These are phyloP conservation scores for Quercus robur DNA, from an alignment of 306 rosid species.

Conservation along the genomic window DNA sequence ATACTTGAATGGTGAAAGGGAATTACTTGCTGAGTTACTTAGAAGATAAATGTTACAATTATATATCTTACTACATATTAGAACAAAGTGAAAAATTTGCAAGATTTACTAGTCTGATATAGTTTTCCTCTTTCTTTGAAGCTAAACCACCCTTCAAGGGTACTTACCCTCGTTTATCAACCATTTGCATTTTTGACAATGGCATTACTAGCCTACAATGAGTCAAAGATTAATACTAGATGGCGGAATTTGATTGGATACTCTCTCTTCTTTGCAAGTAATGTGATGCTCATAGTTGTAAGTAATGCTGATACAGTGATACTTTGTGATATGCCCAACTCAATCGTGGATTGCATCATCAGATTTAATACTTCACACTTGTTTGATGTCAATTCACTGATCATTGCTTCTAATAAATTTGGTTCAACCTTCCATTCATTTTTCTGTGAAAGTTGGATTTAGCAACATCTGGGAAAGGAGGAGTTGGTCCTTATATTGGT, in stretches of 20 bases:
- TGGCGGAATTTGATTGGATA: constrained; percentile 62
- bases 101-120: background rate
- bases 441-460: constrained; percentile 53
- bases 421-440: background rate
- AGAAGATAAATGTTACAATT: background rate
- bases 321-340: background rate
- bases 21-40: no score
- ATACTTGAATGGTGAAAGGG: no score
- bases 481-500: constrained; percentile 52
- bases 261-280: constrained; percentile 46
- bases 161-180: constrained; percentile 74
- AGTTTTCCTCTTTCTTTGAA: constrained; percentile 18
- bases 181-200: constrained; percentile 61
- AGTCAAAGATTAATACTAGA: constrained; percentile 67
- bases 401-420: no score
- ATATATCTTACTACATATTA: background rate
- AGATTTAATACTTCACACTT: background rate
- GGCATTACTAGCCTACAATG: constrained; percentile 50
- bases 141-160: constrained; percentile 81
- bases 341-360: background rate
- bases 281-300: constrained; percentile 67
- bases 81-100: background rate
- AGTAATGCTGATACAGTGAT: constrained; percentile 22
- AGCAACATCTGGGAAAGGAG: constrained; percentile 69
- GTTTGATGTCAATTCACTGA: background rate